These are phyloP conservation scores for Globisporangium echinulatum DNA, from an alignment of 352 stramenopile species.

Conservation along the genomic window DNA sequence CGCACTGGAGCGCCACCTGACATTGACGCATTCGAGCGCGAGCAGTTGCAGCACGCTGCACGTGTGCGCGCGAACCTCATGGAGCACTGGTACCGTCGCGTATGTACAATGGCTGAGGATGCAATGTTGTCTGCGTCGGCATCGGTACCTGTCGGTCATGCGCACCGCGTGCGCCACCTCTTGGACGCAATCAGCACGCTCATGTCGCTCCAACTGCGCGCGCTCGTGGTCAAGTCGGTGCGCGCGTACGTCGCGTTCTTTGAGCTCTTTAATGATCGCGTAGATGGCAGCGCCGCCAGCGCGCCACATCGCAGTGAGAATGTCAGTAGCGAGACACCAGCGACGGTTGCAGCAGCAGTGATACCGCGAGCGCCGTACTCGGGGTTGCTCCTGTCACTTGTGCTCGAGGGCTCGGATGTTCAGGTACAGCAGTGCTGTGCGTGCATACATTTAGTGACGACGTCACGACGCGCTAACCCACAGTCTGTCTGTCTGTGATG, in stretches of 20 bases:
- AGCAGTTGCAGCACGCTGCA: slow-evolving; percentile 42
- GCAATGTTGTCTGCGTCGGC: slow-evolving; percentile 12
- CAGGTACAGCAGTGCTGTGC: slow-evolving; percentile 1
- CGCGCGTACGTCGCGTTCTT: slow-evolving; percentile 63
- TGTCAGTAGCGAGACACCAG: background rate
- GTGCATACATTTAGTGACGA: background rate
- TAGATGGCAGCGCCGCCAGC: background rate
- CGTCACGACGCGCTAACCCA: background rate
- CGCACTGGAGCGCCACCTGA: slow-evolving; percentile 22
- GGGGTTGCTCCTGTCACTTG: background rate
- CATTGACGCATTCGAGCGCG: slow-evolving; percentile 43
- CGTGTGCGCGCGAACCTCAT: slow-evolving; percentile 39
- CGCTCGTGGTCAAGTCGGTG: slow-evolving; percentile 61
- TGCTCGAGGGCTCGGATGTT: background rate
- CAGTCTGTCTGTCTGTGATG: background rate
- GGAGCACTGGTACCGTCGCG: slow-evolving; percentile 52
- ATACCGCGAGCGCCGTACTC: background rate
- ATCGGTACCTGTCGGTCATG: slow-evolving; percentile 16
- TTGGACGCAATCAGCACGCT: slow-evolving; percentile 57
- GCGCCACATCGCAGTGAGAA: too few relatives aligned
- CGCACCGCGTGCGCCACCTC: slow-evolving; percentile 31
- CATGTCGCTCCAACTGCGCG: slow-evolving; percentile 71
- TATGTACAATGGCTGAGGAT: slow-evolving; percentile 42
- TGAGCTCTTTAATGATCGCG: slow-evolving; percentile 27
- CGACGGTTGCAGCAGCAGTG: background rate